These are phyloP conservation scores for Naegleria gruberi DNA, from an alignment of 208 protist species.

Conservation along the genomic window DNA sequence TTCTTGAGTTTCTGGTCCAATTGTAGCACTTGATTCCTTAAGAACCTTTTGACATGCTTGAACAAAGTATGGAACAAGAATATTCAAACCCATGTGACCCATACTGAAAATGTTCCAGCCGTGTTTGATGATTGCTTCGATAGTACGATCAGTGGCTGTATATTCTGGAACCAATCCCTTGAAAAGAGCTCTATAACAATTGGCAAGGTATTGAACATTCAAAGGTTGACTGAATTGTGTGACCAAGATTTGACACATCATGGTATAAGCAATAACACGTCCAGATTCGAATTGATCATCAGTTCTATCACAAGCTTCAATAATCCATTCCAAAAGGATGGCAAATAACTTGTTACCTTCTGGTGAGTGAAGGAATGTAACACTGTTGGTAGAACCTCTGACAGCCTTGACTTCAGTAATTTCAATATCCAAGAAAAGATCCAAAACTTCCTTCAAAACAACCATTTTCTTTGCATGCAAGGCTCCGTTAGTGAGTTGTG, in stretches of 20 bases:
- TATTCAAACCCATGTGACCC: not conserved
- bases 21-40: not conserved
- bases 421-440: not conserved
- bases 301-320: not conserved
- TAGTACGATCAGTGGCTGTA: not conserved
- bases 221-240: slow-evolving; percentile 6
- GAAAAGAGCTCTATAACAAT: not conserved
- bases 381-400: not conserved
- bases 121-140: not conserved
- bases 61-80: not conserved
- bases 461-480: not conserved
- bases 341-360: not conserved
- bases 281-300: not conserved
- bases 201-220: not conserved
- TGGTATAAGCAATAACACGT: not conserved
- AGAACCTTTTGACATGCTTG: not conserved
- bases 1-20: not conserved
- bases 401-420: not conserved
- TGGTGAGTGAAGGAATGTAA: not conserved
- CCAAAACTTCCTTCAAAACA: not conserved
- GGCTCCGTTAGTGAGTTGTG: not conserved
- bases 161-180: not conserved
- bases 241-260: not conserved
- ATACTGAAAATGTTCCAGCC: not conserved
- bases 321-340: not conserved